Conservation (phyloP, 352 stramenopile species). For the Phytophthora palmivora region DNA sequence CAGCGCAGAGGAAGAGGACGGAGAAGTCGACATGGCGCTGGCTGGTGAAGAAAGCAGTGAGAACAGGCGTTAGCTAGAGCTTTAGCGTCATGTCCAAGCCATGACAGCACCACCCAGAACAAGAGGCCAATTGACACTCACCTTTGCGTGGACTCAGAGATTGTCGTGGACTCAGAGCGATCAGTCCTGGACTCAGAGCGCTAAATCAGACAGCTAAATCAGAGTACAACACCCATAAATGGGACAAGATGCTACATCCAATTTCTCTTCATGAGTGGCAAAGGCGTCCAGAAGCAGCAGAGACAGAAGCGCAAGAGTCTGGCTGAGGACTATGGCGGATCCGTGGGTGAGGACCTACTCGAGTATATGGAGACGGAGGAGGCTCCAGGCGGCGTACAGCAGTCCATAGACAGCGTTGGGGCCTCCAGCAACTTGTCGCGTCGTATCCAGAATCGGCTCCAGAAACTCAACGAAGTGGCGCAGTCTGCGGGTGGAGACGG, state of each 20-base stretch:
- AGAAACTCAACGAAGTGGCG: constrained; percentile 81
- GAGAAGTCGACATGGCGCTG: constrained; percentile 24
- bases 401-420: constrained; percentile 78
- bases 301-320: constrained; percentile 85
- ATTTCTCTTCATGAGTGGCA: constrained; percentile 49
- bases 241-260: too few species aligned
- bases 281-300: constrained; percentile 67
- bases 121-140: background rate
- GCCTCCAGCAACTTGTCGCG: constrained; percentile 84
- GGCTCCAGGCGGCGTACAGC: constrained; percentile 30
- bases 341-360: constrained; percentile 78
- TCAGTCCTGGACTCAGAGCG: too few species aligned
- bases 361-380: constrained; percentile 86
- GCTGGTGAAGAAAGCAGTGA: constrained; percentile 8
- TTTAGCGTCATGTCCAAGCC: constrained; percentile 12
- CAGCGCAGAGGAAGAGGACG: constrained; percentile 8
- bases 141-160: too few species aligned
- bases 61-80: constrained; percentile 17
- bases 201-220: too few species aligned
- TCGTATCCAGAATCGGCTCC: constrained; percentile 85
- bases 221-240: too few species aligned
- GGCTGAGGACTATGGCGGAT: constrained; percentile 84
- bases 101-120: constrained; percentile 15
- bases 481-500: constrained; percentile 49
- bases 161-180: too few species aligned